These are phyloP conservation scores for Tubosaeta brunneosetosa DNA, from an alignment of 768 basidiomycete genomes.

Conservation along the genomic window DNA sequence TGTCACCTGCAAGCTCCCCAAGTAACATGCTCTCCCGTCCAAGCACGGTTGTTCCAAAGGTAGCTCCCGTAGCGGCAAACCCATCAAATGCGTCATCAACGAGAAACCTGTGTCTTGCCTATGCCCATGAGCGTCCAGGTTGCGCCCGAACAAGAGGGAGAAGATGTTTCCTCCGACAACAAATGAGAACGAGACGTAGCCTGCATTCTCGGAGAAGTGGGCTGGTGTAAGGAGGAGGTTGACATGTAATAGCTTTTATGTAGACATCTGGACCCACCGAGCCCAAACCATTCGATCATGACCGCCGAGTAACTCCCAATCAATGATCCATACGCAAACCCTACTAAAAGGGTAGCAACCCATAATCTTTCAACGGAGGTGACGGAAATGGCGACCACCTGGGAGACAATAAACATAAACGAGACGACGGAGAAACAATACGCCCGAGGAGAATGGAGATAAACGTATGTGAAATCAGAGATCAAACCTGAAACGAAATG, in stretches of 20 bases:
- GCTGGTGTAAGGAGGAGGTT: constrained; percentile 28
- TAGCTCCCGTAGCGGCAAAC: constrained; percentile 10
- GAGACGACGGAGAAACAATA: constrained; percentile 68
- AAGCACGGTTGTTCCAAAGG: constrained; percentile 45
- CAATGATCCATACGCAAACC: constrained; percentile 60
- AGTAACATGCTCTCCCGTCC: constrained; percentile 56
- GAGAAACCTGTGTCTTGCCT: background rate
- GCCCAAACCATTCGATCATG: constrained; percentile 84
- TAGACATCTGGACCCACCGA: constrained; percentile 48
- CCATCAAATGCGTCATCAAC: background rate
- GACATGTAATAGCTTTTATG: background rate
- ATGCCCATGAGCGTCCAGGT: constrained; percentile 67
- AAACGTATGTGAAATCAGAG: constrained; percentile 60
- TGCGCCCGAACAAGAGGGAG: constrained; percentile 77
- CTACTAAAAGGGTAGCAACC: constrained; percentile 35
- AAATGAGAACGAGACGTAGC: constrained; percentile 69
- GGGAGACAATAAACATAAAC: constrained; percentile 64
- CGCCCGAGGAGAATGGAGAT: constrained; percentile 57
- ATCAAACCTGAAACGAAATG: constrained; percentile 46
- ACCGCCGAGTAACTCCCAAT: constrained; percentile 77
- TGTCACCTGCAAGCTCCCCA: constrained; percentile 50
- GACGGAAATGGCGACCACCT: constrained; percentile 52
- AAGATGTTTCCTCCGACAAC: constrained; percentile 78
- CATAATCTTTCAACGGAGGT: constrained; percentile 62
- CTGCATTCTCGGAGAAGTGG: constrained; percentile 86